A percentile compares a stretch with the other conserved stretches of the same genome.
These are phyloP conservation scores for Umbelopsis sp. DNA, from an alignment of 192 early-diverging fungal genomes.

Conservation along the genomic window DNA sequence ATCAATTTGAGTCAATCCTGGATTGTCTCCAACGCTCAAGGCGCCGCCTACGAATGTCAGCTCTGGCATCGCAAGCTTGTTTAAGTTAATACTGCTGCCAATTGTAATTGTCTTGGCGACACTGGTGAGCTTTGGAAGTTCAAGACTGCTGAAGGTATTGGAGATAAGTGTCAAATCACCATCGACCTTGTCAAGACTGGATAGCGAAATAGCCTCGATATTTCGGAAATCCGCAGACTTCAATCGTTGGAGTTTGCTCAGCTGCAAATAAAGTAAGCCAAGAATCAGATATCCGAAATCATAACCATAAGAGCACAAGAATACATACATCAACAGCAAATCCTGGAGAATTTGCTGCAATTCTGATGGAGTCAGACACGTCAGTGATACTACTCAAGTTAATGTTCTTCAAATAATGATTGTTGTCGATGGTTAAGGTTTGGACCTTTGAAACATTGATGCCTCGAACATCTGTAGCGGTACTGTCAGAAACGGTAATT, in stretches of 20 bases:
- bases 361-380: slow-evolving; percentile 2
- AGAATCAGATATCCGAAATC: not conserved
- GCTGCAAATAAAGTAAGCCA: not conserved
- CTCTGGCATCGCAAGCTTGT: slow-evolving; percentile 56
- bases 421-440: slow-evolving; percentile 26
- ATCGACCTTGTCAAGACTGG: slow-evolving; percentile 44
- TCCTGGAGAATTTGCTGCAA: slow-evolving; percentile 23
- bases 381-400: slow-evolving; percentile 9
- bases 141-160: slow-evolving; percentile 55
- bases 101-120: slow-evolving; percentile 61
- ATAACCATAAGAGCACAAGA: too few species aligned
- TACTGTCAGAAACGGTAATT: slow-evolving; percentile 32
- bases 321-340: slow-evolving; percentile 28
- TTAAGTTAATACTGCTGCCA: slow-evolving; percentile 55
- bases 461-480: slow-evolving; percentile 23
- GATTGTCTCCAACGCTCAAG: slow-evolving; percentile 66
- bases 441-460: slow-evolving; percentile 3
- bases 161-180: slow-evolving; percentile 63
- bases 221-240: slow-evolving; percentile 65
- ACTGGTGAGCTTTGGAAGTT: slow-evolving; percentile 42
- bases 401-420: slow-evolving; percentile 31
- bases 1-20: slow-evolving; percentile 50
- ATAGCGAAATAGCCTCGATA: slow-evolving; percentile 43
- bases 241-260: slow-evolving; percentile 31
- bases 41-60: slow-evolving; percentile 62